These are phyloP conservation scores for Lavandula angustifolia DNA, from an alignment of 257 asterid species.

Conservation along the genomic window DNA sequence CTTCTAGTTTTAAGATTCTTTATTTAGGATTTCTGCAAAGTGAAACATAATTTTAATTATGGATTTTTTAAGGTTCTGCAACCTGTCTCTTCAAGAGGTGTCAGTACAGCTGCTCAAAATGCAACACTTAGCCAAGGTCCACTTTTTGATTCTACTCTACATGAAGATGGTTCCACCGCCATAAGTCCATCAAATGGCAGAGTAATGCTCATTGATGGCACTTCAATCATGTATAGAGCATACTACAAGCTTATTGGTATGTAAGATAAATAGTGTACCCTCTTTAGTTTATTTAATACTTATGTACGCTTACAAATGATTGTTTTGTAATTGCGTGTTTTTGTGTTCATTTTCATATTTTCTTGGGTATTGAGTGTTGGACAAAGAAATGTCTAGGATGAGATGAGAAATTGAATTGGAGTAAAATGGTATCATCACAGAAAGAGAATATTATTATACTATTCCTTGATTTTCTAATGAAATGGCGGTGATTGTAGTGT, in stretches of 20 bases:
- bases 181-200: conserved; percentile 58
- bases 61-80: conserved; percentile 36
- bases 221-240: conserved; percentile 85
- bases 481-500: background rate
- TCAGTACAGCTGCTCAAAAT: conserved; percentile 39
- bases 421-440: conserved; percentile 9
- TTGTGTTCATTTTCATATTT: conserved; percentile 14
- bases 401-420: conserved; percentile 9
- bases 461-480: background rate
- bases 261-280: conserved; percentile 10
- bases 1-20: conserved; percentile 11
- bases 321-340: background rate
- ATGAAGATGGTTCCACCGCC: conserved; percentile 38
- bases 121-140: conserved; percentile 37
- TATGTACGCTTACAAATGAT: conserved; percentile 19
- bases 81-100: conserved; percentile 35
- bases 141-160: conserved; percentile 37
- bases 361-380: conserved; percentile 6
- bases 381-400: background rate
- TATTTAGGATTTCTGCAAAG: conserved; percentile 44
- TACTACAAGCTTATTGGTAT: conserved; percentile 91
- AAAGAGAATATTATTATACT: background rate
- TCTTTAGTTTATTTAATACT: conserved; percentile 9
- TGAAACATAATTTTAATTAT: conserved; percentile 36
- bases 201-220: conserved; percentile 95